Conservation (phyloP, 257 asterid genomes). For the Lavandula angustifolia region DNA sequence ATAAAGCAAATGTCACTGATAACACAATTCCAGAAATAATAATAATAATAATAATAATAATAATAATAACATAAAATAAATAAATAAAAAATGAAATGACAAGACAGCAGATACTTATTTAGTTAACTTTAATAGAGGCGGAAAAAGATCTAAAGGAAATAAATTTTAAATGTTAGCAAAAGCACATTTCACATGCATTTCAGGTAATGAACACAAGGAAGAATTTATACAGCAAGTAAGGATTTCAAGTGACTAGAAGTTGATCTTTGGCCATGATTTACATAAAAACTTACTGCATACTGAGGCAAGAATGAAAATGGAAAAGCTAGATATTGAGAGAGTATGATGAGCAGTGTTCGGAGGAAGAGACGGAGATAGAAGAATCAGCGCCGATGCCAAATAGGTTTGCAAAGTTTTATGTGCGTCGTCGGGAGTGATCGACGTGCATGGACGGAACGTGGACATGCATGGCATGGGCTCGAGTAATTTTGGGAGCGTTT, state of each 20-base stretch:
- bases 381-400: no score
- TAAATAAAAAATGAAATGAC: conserved; percentile 1
- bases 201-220: conserved; percentile 2
- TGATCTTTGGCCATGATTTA: conserved; percentile 14
- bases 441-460: no score
- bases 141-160: neutral
- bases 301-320: neutral
- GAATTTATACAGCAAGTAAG: conserved; percentile 7
- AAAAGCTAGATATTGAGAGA: conserved; percentile 6
- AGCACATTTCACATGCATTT: conserved; percentile 2
- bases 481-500: no score
- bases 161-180: conserved; percentile 12
- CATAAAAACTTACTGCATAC: neutral
- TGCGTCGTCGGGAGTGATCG: no score
- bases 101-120: neutral
- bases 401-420: no score
- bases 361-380: no score
- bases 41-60: neutral
- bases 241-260: conserved; percentile 1
- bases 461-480: no score
- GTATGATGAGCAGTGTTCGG: no score
- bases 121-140: neutral
- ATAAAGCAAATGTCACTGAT: conserved; percentile 28
- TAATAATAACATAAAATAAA: no score
- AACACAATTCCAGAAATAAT: neutral